Evolutionary conservation across 2,329 filamentous ascomycete genomes (phyloP).

Genomic region (Ophiostoma sp.): DNA sequence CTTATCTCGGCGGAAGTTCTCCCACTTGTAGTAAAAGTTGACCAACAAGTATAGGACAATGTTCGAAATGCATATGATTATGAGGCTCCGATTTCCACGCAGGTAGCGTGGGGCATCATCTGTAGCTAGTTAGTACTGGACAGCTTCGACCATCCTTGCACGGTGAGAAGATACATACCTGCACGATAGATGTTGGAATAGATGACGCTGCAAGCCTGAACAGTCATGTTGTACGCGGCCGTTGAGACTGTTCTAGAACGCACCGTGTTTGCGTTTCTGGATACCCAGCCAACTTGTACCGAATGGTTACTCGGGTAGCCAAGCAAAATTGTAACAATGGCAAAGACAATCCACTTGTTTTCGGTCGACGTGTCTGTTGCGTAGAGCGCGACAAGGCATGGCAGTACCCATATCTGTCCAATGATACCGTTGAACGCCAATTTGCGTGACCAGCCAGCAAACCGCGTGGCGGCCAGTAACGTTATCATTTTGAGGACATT

Average conservation of each 20-base stretch:
- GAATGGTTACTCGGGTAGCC: constrained; percentile 47
- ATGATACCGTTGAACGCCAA: constrained; percentile 51
- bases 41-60: constrained; percentile 35
- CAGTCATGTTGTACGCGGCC: constrained; percentile 61
- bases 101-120: constrained; percentile 50
- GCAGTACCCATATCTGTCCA: constrained; percentile 60
- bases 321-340: constrained; percentile 45
- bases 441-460: constrained; percentile 49
- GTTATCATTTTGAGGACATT: constrained; percentile 42
- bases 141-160: not conserved
- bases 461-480: constrained; percentile 41
- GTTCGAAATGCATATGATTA: constrained; percentile 46
- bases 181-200: constrained; percentile 43
- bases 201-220: constrained; percentile 46
- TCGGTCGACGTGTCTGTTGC: constrained; percentile 41
- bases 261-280: constrained; percentile 61
- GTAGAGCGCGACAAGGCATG: constrained; percentile 55
- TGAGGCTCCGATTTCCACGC: constrained; percentile 55
- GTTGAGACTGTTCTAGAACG: constrained; percentile 62
- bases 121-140: constrained; percentile 13
- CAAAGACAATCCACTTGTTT: constrained; percentile 46
- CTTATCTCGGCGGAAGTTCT: constrained; percentile 35
- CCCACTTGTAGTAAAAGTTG: constrained; percentile 39
- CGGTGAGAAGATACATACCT: not conserved
- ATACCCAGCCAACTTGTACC: constrained; percentile 51